Base-by-base conservation (phyloP, 371 early-diverging fungal genomes). In the Actinomortierella wolfii region DNA sequence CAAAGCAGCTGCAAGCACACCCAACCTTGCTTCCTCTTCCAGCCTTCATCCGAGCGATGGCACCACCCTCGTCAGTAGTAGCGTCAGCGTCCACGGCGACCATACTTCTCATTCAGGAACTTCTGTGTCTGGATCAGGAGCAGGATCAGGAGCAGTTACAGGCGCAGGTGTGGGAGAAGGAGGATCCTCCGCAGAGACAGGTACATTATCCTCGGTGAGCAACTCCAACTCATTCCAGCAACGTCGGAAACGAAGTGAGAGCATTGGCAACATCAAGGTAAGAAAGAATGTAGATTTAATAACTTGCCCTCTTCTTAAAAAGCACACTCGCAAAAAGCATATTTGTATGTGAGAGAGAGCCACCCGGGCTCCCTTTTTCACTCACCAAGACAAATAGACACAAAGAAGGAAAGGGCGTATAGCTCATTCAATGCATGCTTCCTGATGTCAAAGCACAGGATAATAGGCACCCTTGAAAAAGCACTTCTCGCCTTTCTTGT, bases 201-300 rank as follows among this genome's bases (percentile, higher is more conserved):
- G 11, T 21, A 15, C 21, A 14, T 26, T 21, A 7, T 20, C 24
- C 40, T 60, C 64, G n/a, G 46, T 6, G 3, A 52, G 57, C 29
- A 70, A 28, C 44, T 54, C 29, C 6, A 56, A 41, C 42, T 70
- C 70, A 4, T 64, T 64, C 46, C 59, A 64, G 7, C 69, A 69
- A 39, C 60, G 64, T 13, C 60, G 70, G 17, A 70, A 70, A 44
- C 70, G 70, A 5, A 70, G 70, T 21, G 70, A 70, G 47, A 70
- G 64, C 41, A 70, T 70, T 45, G 50, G 70, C 8, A 64, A 64
- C n/a, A 23, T 70, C 41, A 70, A 70, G 60, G 69, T 69, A 51
- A 49, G 2, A 8, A 47, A 20, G 8, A 21, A 9, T 9, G 3
- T 4, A 34, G 34, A 34, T 34, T 4, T 34, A 11, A 34, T 4